Evolutionary conservation across 1,139 yeast genomes (phyloP).

Genomic region (Blastobotrys petasosporus): DNA sequence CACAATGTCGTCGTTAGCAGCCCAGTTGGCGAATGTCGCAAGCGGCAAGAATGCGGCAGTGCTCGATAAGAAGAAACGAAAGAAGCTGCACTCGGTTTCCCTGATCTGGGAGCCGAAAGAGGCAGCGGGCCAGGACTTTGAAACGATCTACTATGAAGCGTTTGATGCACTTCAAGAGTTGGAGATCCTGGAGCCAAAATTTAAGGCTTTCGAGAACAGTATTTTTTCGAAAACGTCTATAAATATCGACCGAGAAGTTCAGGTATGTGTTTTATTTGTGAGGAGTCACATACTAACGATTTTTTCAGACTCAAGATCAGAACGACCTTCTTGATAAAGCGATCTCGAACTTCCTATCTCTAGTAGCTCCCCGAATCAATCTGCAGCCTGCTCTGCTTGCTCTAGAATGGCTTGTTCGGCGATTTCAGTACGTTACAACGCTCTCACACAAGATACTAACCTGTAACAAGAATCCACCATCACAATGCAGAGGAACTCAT

Average conservation of each 20-base stretch:
- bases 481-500: slow-evolving; percentile 70
- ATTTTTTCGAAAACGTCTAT: slow-evolving; percentile 79
- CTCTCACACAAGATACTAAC: background rate
- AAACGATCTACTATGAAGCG: slow-evolving; percentile 66
- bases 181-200: slow-evolving; percentile 64
- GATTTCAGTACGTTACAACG: slow-evolving; percentile 43
- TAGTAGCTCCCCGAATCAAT: slow-evolving; percentile 71
- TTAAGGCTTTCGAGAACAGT: slow-evolving; percentile 60
- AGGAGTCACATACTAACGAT: background rate
- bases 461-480: slow-evolving; percentile 47
- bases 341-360: slow-evolving; percentile 63
- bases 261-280: slow-evolving; percentile 31
- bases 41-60: slow-evolving; percentile 68
- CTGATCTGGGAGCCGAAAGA: slow-evolving; percentile 77
- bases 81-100: slow-evolving; percentile 82
- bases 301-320: slow-evolving; percentile 53
- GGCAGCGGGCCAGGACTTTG: slow-evolving; percentile 92
- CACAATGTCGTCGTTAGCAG: slow-evolving; percentile 45
- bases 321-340: slow-evolving; percentile 67
- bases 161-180: slow-evolving; percentile 73
- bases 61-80: slow-evolving; percentile 78
- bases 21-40: slow-evolving; percentile 57
- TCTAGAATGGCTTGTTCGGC: slow-evolving; percentile 89
- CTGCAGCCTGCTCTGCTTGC: slow-evolving; percentile 75
- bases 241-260: slow-evolving; percentile 72